Evolutionary conservation across 805 yeast genomes (phyloP), one percentile per base, ranked within the genome.

Genomic region (Pichia gijzeniarum): DNA sequence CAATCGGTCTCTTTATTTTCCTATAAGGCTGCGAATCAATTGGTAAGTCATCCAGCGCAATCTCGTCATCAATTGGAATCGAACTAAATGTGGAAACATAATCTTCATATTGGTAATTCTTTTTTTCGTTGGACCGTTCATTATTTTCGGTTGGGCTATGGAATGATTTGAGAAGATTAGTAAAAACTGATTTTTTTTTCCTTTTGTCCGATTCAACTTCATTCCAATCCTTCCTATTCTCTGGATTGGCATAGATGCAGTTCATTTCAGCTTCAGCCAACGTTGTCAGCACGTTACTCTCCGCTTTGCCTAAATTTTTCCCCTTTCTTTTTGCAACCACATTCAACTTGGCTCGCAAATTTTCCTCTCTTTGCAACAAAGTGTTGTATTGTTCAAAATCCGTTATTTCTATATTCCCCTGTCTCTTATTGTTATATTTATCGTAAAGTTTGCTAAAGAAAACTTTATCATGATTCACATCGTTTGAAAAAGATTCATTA

Each of bases 351-450:
- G 49, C 44, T 30, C 52, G 49, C 3, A 64, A 52, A 18, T 35
- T 44, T 9, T 61, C 59, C 35, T 65, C 69, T 22, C 53, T 47
- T 27, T 41, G 38, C 1, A 65, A 47, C 19, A 48, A 43, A 12
- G 38, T 48, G 33, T 60, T 57, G 43, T 65, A 66, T 14, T 47
- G 50, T 16, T 56, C 59, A 48, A 63, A 66, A 39, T 66, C 69
- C 1, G 57, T 47, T 9, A 51, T 35, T 7, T 52, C 50, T 7
- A 41, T 19, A 2, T 43, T 44, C 9, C 28, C 17, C 7, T 21
- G 13, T 2, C 45, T 39, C 35, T 20, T 25, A 3, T n/a, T 33
- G 14, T 37, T 35, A 38, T 52, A 53, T 14, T 48, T 51, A 10
- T 57, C 53, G 40, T 61, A 64, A 4, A 65, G 35, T 9, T 53